A percentile compares a stretch with the other conserved stretches of the same genome.
Conservation (phyloP, 2,329 filamentous ascomycete species). For the Xenosphaeropsis pyriputrescens region DNA sequence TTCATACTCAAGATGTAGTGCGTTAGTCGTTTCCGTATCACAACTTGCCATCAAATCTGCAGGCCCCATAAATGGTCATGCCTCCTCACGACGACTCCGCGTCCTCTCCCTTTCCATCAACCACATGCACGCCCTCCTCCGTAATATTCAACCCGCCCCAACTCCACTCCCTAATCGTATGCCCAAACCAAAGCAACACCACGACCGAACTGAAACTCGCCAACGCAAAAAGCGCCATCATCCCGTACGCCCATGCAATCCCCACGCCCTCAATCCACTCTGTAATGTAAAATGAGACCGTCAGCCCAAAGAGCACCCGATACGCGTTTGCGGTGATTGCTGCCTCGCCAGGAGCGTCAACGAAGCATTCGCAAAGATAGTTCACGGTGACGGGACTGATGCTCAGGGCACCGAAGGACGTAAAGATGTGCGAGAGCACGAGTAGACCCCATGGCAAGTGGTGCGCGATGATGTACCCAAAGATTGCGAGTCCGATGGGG, state of each 20-base stretch:
- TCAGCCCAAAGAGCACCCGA: background rate
- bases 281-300: background rate
- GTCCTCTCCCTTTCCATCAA: no score
- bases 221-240: constrained; percentile 16
- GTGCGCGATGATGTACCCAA: constrained; percentile 24
- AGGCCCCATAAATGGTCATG: no score
- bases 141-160: constrained; percentile 6
- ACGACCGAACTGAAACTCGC: constrained; percentile 17
- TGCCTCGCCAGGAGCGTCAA: constrained; percentile 18
- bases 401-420: constrained; percentile 20
- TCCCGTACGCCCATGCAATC: constrained; percentile 1
- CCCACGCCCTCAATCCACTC: background rate
- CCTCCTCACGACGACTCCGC: no score
- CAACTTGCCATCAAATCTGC: no score
- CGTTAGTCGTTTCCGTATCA: no score
- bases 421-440: constrained; percentile 23
- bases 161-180: constrained; percentile 8
- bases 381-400: constrained; percentile 19
- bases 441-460: constrained; percentile 24
- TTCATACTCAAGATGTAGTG: no score
- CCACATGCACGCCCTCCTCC: constrained; percentile 14
- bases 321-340: background rate
- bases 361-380: constrained; percentile 18
- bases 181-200: constrained; percentile 16
- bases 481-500: constrained; percentile 20